A percentile compares a stretch with the other conserved stretches of the same genome.
phyloP scores from a whole-genome alignment of 176 grass and related monocot genomes.

The Zizania latifolia region DNA sequence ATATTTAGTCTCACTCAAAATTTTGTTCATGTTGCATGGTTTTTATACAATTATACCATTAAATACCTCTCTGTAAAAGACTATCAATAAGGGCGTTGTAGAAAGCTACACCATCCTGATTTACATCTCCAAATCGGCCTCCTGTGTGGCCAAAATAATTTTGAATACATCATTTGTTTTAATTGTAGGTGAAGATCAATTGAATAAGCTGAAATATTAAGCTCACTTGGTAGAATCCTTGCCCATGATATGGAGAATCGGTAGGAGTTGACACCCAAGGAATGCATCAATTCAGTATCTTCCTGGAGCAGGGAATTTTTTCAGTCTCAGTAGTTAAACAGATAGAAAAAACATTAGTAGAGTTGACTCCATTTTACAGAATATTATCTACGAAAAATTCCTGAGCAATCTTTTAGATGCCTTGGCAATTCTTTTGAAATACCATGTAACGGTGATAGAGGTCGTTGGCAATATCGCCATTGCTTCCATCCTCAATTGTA shows the following conservation, averaged over 20 bases:
- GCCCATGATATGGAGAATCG: conserved; percentile 76
- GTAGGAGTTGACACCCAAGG: conserved; percentile 59
- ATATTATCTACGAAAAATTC: neutral
- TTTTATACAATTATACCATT: neutral
- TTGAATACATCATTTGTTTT: neutral
- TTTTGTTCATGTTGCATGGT: neutral
- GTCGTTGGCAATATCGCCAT: conserved; percentile 56
- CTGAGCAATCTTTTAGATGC: neutral
- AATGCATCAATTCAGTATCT: conserved; percentile 51
- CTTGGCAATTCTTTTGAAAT: neutral
- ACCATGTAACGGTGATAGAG: conserved; percentile 69
- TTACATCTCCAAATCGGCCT: conserved; percentile 45
- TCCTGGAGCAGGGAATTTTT: conserved; percentile 25
- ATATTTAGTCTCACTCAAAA: neutral
- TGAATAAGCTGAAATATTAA: neutral
- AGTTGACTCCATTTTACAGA: neutral
- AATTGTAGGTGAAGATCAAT: neutral
- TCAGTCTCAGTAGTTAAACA: neutral
- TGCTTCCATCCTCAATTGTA: conserved; percentile 44
- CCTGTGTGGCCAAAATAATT: conserved; percentile 11
- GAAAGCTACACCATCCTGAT: conserved; percentile 44
- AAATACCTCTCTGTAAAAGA: conserved; percentile 40
- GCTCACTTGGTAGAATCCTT: conserved; percentile 64
- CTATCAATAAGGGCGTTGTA: conserved; percentile 45
- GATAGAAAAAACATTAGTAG: neutral